Base-by-base conservation (phyloP, 495 filamentous ascomycete species). In the Copromyces sp. region DNA sequence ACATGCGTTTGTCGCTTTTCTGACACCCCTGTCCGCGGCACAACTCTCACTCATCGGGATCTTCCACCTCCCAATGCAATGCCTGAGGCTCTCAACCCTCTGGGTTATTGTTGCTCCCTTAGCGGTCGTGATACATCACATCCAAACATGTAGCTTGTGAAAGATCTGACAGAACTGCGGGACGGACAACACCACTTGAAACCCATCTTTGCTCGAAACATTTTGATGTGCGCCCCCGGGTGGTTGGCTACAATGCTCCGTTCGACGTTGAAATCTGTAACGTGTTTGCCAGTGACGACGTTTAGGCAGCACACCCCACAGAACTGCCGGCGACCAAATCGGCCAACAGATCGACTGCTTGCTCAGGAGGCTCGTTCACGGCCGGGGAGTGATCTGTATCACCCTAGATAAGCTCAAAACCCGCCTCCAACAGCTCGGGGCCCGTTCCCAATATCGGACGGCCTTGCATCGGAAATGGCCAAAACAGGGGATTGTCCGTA, bases 381-480 rank as follows among this genome's bases (percentile, higher is more conserved):
- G 14, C 29, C 53, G 12, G 24, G 3, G 14, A 16, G 5, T 32
- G 53, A 61, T 16, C 24, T 61, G 2, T 16, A 61, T 16, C 9
- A 11, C 32, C 16, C 44, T 73, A 72, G 11, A 86, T 69, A 39
- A 81, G 72, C 47, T 77, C 80, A 73, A 88, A 88, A 3, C 86
- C 86, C 12, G 82, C 81, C 40, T 83, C 78, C 73, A 84, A 81
- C 69, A 87, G 77, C 70, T 80, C 76, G 29, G 78, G 70, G 5
- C 83, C 82, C 35, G 77, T 80, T 7, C 82, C 82, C 70, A 88
- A 68, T 71, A 87, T 81, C 2, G 87, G 86, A n/a, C 83, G 77
- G 3, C 85, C 86, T 70, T 88, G 86, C 79, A 87, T 83, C 1
- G 86, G 86, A 73, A 88, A 88, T 2, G 84, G 84, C 84, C 85